Evolutionary conservation across 2,329 filamentous ascomycete genomes (phyloP), one percentile per base, ranked within the genome.

Genomic region (Chrysosporium queenslandicum): DNA sequence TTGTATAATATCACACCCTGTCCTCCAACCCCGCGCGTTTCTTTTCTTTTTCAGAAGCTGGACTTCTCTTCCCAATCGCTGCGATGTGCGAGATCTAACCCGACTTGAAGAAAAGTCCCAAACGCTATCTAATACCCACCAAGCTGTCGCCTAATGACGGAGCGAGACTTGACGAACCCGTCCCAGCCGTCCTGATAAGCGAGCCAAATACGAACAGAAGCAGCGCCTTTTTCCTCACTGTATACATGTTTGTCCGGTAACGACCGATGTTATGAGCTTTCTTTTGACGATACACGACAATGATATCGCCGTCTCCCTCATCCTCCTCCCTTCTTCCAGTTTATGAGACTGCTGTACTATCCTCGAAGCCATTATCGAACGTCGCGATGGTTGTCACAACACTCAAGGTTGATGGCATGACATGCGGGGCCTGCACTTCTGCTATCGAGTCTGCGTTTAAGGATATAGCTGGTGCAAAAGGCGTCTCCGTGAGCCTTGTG

Each of bases 361-460:
- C 4, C 2, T 16, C 30, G 20, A 29, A 27, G 9, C 32, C 29
- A 8, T 37, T 18, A 27, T 11, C 37, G 9, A 36, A 20, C 32
- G 49, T 52, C 21, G 21, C 45, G 9, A 85, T 94, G 81, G 87
- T 87, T 36, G 94, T 87, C 11, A 97, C 92, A 29, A 96, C 90
- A 18, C 72, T 98, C 55, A 87, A 85, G 63, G 85, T 98, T 37
- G 88, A 86, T 59, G 92, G 92, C 60, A 98, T 78, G 74, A 79
- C 77, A 58, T 98, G 92, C 72, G 90, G 91, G 65, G 85, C 91
- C 60, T 98, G 92, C 68, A 96, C 91, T 25, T 94, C 90, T 41
- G 85, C 92, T n/a, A 85, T 98, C 60, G 91, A 97, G 76, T 81
- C 85, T 55, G 92, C 86, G 59, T 94, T 98, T 72, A 85, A 87